Evolutionary conservation across 352 stramenopile genomes (phyloP).

Genomic region (Globisporangium polare): DNA sequence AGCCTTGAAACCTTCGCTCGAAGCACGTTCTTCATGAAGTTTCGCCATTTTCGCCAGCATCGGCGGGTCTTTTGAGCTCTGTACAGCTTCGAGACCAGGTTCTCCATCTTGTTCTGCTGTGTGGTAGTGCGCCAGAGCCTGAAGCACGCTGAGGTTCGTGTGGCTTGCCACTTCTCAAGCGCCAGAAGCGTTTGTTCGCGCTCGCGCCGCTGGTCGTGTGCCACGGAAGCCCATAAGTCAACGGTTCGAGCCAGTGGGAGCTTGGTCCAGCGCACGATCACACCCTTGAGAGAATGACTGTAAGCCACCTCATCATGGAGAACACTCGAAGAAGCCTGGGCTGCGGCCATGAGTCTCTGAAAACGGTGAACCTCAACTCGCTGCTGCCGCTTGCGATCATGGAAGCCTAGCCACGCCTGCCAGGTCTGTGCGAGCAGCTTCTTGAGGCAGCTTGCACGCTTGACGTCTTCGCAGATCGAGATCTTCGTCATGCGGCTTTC

Average conservation of each 20-base stretch:
- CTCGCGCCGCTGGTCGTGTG: constrained; percentile 1
- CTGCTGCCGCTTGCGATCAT: constrained; percentile 13
- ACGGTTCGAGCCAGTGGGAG: constrained; percentile 18
- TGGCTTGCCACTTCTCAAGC: constrained; percentile 29
- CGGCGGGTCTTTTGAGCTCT: background rate
- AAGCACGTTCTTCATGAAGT: background rate
- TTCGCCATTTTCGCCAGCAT: constrained; percentile 9
- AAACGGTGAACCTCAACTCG: background rate
- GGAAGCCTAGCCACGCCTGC: constrained; percentile 21
- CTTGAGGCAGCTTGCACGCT: constrained; percentile 8
- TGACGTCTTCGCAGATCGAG: constrained; percentile 25
- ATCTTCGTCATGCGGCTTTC: constrained; percentile 20
- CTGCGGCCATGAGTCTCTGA: background rate
- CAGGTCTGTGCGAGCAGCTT: constrained; percentile 19
- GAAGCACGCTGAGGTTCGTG: constrained; percentile 1
- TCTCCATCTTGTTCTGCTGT: background rate
- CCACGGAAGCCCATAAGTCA: constrained; percentile 14
- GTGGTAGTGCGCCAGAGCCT: background rate
- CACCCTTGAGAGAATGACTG: background rate
- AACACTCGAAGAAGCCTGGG: background rate
- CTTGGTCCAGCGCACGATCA: constrained; percentile 25
- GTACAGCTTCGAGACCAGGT: background rate
- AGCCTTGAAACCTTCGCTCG: background rate
- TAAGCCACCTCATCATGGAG: background rate
- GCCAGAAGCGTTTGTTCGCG: constrained; percentile 20